phyloP scores from a whole-genome alignment of 208 protist genomes.

The Angomonas deanei region DNA sequence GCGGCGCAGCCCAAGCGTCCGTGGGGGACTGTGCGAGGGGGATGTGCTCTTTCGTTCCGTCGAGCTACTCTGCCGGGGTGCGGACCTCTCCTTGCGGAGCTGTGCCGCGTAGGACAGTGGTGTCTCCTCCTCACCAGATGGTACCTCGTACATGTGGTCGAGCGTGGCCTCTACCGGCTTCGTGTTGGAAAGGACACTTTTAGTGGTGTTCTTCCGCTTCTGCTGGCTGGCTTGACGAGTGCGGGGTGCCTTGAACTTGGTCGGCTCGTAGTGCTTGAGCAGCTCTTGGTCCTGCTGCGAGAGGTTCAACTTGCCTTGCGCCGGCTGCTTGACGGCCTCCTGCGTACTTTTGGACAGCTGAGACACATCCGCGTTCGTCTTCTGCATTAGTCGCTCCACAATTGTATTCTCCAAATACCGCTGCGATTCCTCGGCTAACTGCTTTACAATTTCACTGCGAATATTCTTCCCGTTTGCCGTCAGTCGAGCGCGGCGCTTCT shows the following conservation, averaged over 20 bases:
- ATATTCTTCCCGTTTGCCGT: constrained; percentile 27
- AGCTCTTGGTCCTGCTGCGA: constrained; percentile 3
- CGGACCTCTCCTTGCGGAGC: background rate
- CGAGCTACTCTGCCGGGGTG: background rate
- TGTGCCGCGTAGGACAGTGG: background rate
- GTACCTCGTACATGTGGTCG: constrained; percentile 21
- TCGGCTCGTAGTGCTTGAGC: constrained; percentile 25
- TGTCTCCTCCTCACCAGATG: background rate
- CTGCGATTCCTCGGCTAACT: constrained; percentile 62
- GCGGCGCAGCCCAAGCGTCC: background rate
- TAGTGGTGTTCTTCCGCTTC: background rate
- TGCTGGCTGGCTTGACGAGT: background rate
- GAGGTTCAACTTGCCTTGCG: constrained; percentile 1
- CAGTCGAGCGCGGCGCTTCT: constrained; percentile 14
- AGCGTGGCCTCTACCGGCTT: constrained; percentile 18
- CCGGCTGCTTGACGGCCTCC: background rate
- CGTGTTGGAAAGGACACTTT: background rate
- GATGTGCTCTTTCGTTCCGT: background rate
- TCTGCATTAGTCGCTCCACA: constrained; percentile 50
- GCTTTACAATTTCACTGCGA: constrained; percentile 38
- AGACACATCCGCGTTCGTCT: background rate
- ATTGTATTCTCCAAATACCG: constrained; percentile 66
- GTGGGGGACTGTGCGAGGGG: background rate
- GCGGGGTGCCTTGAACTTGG: background rate
- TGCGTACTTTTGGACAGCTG: background rate